These are phyloP conservation scores for Trichophyton simii DNA, from an alignment of 2,329 filamentous ascomycete species.

Conservation along the genomic window DNA sequence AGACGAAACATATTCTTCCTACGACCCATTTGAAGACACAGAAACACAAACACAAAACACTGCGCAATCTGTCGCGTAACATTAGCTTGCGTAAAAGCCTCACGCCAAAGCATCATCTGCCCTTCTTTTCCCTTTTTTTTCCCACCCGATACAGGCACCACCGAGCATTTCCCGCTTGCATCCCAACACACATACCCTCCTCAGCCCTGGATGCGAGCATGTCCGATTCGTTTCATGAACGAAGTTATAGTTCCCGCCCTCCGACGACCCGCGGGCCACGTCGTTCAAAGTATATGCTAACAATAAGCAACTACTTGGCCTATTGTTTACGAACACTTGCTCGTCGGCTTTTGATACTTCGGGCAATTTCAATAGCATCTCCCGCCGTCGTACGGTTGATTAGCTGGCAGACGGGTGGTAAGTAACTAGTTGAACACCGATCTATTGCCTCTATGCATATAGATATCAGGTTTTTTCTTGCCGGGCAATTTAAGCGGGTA, in stretches of 20 bases:
- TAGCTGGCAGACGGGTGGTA: neutral
- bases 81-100: neutral
- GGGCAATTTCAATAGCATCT: no score
- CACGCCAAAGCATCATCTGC: constrained; percentile 1
- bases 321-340: neutral
- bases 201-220: neutral
- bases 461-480: neutral
- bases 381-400: neutral
- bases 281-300: neutral
- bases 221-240: neutral
- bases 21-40: neutral
- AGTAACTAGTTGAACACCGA: neutral
- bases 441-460: neutral
- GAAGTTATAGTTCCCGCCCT: neutral
- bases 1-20: no score
- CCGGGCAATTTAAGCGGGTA: neutral
- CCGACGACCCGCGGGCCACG: neutral
- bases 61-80: neutral
- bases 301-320: neutral
- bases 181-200: no score
- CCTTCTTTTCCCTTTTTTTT: neutral
- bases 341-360: constrained; percentile 3
- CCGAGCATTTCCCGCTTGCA: neutral
- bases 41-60: neutral
- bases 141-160: neutral